Percentiles rank a stretch among this genome's conserved stretches.
These are phyloP conservation scores for Spathaspora passalidarum DNA, from an alignment of 805 yeast genomes.

Conservation along the genomic window DNA sequence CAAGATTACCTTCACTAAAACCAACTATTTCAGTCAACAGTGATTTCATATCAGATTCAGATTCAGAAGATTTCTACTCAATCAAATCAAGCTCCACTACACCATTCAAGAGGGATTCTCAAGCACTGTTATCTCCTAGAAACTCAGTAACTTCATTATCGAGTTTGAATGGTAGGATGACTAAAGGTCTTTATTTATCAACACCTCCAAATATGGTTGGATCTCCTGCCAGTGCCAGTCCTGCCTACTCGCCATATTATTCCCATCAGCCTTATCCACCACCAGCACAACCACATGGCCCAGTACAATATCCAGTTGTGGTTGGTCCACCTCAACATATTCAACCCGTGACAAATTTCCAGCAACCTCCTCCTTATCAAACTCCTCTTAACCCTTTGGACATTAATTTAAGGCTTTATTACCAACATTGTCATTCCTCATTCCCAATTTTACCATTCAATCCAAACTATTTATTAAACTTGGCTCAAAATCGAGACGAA, in stretches of 20 bases:
- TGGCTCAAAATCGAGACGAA: constrained; percentile 18
- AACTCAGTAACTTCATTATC: constrained; percentile 31
- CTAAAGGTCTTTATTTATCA: constrained; percentile 9
- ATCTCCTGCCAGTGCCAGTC: constrained; percentile 1
- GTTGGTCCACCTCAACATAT: constrained; percentile 6
- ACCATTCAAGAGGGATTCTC: constrained; percentile 13
- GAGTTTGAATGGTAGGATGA: constrained; percentile 29
- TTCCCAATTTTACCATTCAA: constrained; percentile 46
- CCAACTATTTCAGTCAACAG: constrained; percentile 19
- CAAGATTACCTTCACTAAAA: constrained; percentile 30
- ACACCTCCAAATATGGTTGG: constrained; percentile 4
- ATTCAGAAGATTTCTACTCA: constrained; percentile 32
- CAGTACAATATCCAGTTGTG: constrained; percentile 5
- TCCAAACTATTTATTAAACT: constrained; percentile 19
- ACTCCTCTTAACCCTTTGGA: constrained; percentile 23
- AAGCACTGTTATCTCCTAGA: constrained; percentile 25
- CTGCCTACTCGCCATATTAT: background rate
- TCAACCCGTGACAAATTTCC: constrained; percentile 7
- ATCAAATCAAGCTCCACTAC: constrained; percentile 13
- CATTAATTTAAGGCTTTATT: constrained; percentile 38
- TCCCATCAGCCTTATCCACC: background rate
- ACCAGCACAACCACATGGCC: constrained; percentile 7
- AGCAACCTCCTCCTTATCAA: constrained; percentile 7
- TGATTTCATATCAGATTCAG: constrained; percentile 29
- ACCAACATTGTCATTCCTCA: constrained; percentile 38